Evolutionary conservation across 345 rosid species (phyloP).

Genomic region (Toxicodendron radicans): DNA sequence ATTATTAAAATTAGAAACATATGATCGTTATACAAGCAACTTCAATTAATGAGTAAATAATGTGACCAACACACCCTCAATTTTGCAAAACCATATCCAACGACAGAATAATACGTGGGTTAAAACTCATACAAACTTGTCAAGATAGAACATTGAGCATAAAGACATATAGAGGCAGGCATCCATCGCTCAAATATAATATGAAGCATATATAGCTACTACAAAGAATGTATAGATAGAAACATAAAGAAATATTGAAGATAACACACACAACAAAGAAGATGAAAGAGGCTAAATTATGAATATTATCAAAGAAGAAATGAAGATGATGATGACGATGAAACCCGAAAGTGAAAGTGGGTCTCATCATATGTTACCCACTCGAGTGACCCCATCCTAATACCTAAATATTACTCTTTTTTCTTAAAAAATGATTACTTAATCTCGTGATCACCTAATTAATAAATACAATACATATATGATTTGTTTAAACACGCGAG

Average conservation of each 20-base stretch:
- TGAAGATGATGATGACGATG: conserved; percentile 28
- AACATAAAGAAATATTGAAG: not conserved
- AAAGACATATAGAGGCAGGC: too few species aligned
- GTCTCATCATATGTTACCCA: conserved; percentile 26
- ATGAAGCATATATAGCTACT: not conserved
- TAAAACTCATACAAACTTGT: not conserved
- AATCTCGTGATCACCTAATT: too few species aligned
- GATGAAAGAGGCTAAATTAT: conserved; percentile 3
- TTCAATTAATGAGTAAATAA: too few species aligned
- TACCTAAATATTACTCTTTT: not conserved
- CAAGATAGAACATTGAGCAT: not conserved
- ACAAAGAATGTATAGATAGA: not conserved
- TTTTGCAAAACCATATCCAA: too few species aligned
- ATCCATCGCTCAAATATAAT: not conserved
- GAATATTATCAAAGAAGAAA: conserved; percentile 3
- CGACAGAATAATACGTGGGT: too few species aligned
- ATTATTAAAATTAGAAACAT: too few species aligned
- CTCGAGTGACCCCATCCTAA: conserved; percentile 21
- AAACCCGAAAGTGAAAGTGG: conserved; percentile 24
- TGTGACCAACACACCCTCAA: too few species aligned
- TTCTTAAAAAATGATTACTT: too few species aligned
- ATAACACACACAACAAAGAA: not conserved
- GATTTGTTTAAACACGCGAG: not conserved
- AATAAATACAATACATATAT: too few species aligned
- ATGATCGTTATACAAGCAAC: too few species aligned